phyloP scores from a whole-genome alignment of 202 grass and related monocot genomes.

The Setaria italica region DNA sequence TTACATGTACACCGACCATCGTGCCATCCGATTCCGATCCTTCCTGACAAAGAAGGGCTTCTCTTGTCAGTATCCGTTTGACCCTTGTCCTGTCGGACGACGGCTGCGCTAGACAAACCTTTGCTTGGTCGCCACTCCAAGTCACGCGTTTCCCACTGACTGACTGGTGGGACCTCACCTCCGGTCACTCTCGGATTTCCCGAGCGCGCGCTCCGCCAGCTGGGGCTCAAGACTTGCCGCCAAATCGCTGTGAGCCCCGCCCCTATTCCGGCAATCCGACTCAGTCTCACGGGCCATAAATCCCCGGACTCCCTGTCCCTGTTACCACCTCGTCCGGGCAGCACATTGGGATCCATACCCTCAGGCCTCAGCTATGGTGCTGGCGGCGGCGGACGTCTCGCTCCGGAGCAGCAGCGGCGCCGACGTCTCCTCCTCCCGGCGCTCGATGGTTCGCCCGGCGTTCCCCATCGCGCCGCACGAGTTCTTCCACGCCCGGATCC shows the following conservation, averaged over 20 bases:
- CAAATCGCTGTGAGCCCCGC: not conserved
- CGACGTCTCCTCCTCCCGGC: not conserved
- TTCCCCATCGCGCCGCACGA: conserved; percentile 4
- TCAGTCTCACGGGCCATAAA: not conserved
- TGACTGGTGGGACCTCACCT: not conserved
- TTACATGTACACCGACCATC: no score
- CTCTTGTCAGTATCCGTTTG: no score
- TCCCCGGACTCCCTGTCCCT: not conserved
- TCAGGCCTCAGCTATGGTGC: not conserved
- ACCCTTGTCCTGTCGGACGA: no score
- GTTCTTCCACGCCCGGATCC: not conserved
- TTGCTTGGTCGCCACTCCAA: conserved; percentile 8
- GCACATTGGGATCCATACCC: not conserved
- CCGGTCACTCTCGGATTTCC: not conserved
- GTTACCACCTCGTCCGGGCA: no score
- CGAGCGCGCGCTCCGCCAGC: not conserved
- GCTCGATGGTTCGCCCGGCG: not conserved
- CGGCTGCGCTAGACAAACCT: not conserved
- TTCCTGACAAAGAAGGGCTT: no score
- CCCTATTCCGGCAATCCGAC: not conserved
- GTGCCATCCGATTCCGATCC: no score
- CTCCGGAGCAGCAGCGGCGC: not conserved
- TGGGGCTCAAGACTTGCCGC: not conserved
- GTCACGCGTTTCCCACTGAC: no score
- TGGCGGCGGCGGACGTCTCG: not conserved